Evolutionary conservation across 2,329 filamentous ascomycete genomes (phyloP), one percentile per base, ranked within the genome.

Genomic region (Aspergillus brunneoviolaceus): DNA sequence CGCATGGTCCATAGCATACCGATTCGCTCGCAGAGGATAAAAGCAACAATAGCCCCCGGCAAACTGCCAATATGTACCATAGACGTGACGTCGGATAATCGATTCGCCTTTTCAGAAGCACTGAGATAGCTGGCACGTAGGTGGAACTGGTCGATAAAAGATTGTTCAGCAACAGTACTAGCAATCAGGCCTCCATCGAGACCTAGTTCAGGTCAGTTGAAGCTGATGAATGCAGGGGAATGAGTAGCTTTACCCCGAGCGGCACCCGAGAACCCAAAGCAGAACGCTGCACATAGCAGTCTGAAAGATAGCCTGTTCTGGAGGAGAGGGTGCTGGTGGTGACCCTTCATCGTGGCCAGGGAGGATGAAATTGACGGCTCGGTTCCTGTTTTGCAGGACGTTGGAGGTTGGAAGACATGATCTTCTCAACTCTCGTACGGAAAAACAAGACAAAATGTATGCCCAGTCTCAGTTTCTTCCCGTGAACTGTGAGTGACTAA

Each of bases 31-130:
- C 67, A 68, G 23, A 71, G 57, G 11, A 71, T 12, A 63, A 71
- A 73, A 1, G 69, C 71, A 6, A 72, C 45, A 9, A 69, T 64
- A 27, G 76, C 75, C n/a, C 76, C 75, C 5, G 70, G 72, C 25
- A 77, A 69, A 64, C 70, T 73, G 9, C 75, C 75, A 50, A 78
- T 75, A 33, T 77, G 74, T 5, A 77, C 76, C 76, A 77, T 77
- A 0, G 75, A 71, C 2, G 74, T 74, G 48, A 78, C 72, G 55
- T 76, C 77, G 6, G 71, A 74, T 29, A 73, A 68, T 45, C 69
- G 69, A 35, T 73, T 66, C 12, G 74, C 73, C 55, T 71, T 68
- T 12, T 71, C 60, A 5, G 63, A 56, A 7, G 60, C 57, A 51
- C 49, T 55, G 25, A 66, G 64, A 7, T 31, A 54, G 16, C n/a